Evolutionary conservation across 495 filamentous ascomycete genomes (phyloP).

Genomic region (Cercophora samala): DNA sequence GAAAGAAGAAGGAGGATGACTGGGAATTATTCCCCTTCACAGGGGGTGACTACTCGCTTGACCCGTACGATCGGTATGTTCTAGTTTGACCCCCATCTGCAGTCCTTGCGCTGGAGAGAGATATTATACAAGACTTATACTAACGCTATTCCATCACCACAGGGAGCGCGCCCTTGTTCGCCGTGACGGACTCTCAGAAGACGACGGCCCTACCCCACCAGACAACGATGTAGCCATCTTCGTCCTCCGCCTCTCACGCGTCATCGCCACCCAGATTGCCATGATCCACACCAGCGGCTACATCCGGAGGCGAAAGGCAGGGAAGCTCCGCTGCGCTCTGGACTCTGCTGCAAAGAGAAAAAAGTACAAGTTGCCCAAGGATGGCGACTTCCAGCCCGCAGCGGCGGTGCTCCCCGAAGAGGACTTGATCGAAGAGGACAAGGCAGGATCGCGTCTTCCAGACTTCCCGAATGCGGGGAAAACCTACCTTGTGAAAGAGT

Average conservation of each 20-base stretch:
- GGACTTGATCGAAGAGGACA: constrained; percentile 6
- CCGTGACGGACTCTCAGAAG: background rate
- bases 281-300: background rate
- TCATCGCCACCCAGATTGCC: background rate
- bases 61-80: constrained; percentile 14
- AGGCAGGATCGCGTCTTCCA: no score
- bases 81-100: no score
- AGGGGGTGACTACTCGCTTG: constrained; percentile 22
- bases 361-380: background rate
- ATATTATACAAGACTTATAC: background rate
- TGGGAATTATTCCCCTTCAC: background rate
- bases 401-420: constrained; percentile 11
- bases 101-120: background rate
- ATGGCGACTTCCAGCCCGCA: constrained; percentile 9
- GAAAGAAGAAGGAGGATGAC: background rate
- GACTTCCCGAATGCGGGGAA: background rate
- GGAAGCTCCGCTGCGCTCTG: background rate
- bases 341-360: background rate
- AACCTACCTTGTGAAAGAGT: background rate
- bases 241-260: constrained; percentile 12
- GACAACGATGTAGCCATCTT: constrained; percentile 21
- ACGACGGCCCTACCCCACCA: constrained; percentile 6
- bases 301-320: background rate
- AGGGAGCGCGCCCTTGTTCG: background rate
- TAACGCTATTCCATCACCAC: background rate